Base-by-base conservation (phyloP, 345 rosid species). In the Rhizophora mangle region DNA sequence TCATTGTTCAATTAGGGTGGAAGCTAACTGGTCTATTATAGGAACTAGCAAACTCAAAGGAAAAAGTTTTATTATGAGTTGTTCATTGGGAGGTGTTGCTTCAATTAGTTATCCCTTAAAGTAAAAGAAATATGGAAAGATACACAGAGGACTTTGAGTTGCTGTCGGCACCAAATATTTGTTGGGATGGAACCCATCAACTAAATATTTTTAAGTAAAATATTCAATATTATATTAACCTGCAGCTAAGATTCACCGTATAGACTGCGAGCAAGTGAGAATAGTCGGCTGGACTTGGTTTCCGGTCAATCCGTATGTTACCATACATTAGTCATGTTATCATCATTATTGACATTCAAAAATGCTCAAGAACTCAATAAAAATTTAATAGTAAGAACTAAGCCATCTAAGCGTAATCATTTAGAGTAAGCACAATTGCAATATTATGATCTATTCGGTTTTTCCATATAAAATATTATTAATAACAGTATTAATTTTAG, bases 141-240 rank as follows among this genome's bases (percentile, higher is more conserved):
- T 59, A 62, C 37, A 26, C 6, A 6, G 62, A 65, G 70, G 68
- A 52, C 53, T 62, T 65, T 43, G 55, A 62, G 73, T 73, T 73
- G 76, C 69, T 52, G 56, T 67, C 76, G 58, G 70, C 78, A 86
- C 89, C 89, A 78, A 82, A 82, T 74, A 37, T 85, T 78, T 72
- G 87, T 81, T 84, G 82, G 67, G 80, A 80, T 74, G 83, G 80
- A 78, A 84, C 86, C 65, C 78, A 65, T 74, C 86, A 84, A 71
- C 88, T 73, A 70, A 72, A 34, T 36, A 46, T 2, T 64, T 20
- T 36, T 36, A 26, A 26, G 36, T 58, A 69, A 74, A 72, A 59
- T 36, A 22, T 52, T n/a, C 24, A 13, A 43, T 49, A 57, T 76
- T 46, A 49, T 51, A 16, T 21, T 56, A 31, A 34, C 61, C 6